Percentiles rank a stretch among this genome's conserved stretches.
phyloP scores from a whole-genome alignment of 768 basidiomycete species.

The Macrolepiota albuminosa region DNA sequence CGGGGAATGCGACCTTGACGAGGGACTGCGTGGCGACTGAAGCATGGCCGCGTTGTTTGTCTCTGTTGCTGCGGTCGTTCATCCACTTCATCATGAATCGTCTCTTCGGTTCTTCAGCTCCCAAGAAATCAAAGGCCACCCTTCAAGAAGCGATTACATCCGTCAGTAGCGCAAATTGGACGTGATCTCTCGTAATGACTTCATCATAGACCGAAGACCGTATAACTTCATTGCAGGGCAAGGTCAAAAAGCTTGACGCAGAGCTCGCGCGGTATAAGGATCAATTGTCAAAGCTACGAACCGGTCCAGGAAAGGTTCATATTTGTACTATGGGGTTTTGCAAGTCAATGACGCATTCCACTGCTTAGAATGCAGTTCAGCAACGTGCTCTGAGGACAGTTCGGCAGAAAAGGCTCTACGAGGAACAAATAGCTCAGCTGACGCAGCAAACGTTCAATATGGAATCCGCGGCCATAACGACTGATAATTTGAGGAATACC shows the following conservation, averaged over 20 bases:
- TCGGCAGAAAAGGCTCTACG: conserved; percentile 96
- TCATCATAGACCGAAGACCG: conserved; percentile 75
- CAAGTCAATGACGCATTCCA: not conserved
- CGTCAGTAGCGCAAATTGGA: conserved; percentile 36
- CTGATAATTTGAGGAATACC: conserved; percentile 97
- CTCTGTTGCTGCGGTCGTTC: not conserved
- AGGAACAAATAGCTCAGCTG: conserved; percentile 84
- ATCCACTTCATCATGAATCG: conserved; percentile 53
- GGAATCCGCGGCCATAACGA: conserved; percentile 92
- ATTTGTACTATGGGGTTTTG: not conserved
- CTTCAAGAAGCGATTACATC: conserved; percentile 93
- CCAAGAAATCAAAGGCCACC: conserved; percentile 79
- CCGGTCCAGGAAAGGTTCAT: conserved; percentile 90
- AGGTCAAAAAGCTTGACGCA: conserved; percentile 93
- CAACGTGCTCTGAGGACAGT: conserved; percentile 90
- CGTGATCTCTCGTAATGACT: conserved; percentile 7
- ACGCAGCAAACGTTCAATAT: conserved; percentile 97
- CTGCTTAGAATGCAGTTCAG: conserved; percentile 75
- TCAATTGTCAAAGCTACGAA: conserved; percentile 90
- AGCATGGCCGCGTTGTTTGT: conserved; percentile 17
- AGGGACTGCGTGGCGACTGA: conserved; percentile 3
- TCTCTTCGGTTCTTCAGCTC: conserved; percentile 71
- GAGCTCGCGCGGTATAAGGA: conserved; percentile 91
- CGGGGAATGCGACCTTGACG: conserved; percentile 13
- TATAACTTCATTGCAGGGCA: conserved; percentile 88